Percentiles rank a stretch among this genome's conserved stretches.
phyloP scores from a whole-genome alignment of 768 basidiomycete species.

The Rhizopogon salebrosus region DNA sequence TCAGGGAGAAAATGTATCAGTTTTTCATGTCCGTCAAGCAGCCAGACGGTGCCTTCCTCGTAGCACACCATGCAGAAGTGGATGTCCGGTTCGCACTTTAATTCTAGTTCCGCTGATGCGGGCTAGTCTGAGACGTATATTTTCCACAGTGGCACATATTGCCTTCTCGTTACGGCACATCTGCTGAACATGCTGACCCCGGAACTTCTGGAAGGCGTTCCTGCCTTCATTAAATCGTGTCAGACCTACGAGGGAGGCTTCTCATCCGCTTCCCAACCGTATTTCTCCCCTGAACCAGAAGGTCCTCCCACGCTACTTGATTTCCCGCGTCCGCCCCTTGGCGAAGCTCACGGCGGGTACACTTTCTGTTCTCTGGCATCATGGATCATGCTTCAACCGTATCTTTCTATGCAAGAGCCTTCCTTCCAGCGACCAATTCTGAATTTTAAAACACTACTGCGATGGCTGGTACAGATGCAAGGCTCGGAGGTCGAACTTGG shows the following conservation, averaged over 20 bases:
- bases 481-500: conserved; percentile 79
- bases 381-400: conserved; percentile 72
- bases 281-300: conserved; percentile 34
- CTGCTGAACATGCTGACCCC: conserved; percentile 86
- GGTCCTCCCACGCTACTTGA: conserved; percentile 27
- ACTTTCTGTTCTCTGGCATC: conserved; percentile 90
- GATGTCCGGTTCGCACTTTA: conserved; percentile 71
- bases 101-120: neutral
- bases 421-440: conserved; percentile 33
- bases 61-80: conserved; percentile 83
- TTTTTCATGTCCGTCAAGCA: conserved; percentile 94
- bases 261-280: conserved; percentile 71
- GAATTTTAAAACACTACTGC: conserved; percentile 53
- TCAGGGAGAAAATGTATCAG: conserved; percentile 71
- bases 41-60: conserved; percentile 89
- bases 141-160: conserved; percentile 78
- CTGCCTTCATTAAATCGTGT: conserved; percentile 79
- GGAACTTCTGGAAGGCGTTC: conserved; percentile 71
- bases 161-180: conserved; percentile 77
- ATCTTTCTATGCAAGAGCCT: conserved; percentile 26
- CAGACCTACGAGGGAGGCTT: conserved; percentile 99
- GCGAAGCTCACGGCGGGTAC: conserved; percentile 97
- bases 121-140: neutral
- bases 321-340: conserved; percentile 67
- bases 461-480: conserved; percentile 88